phyloP scores from a whole-genome alignment of 1,284 basidiomycete species.

The Sporisorium iseilematis-ciliati region DNA sequence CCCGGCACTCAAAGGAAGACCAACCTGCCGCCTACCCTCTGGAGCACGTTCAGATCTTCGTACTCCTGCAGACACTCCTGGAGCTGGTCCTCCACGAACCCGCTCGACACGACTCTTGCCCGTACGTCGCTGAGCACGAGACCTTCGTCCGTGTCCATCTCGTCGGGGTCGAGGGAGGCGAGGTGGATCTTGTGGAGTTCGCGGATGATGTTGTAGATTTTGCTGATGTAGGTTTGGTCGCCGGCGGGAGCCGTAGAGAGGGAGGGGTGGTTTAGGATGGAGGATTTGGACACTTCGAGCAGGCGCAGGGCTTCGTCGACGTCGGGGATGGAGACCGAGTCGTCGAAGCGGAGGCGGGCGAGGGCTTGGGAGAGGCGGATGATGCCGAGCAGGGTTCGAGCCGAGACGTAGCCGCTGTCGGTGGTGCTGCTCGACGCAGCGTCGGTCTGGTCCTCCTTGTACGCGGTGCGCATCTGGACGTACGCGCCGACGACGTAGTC shows the following conservation, averaged over 20 bases:
- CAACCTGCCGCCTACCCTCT: conserved; percentile 21
- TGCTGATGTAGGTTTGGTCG: conserved; percentile 57
- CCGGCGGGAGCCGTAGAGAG: conserved; percentile 7
- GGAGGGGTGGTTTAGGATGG: conserved; percentile 72
- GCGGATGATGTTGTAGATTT: conserved; percentile 68
- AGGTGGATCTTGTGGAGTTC: conserved; percentile 47
- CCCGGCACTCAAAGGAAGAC: conserved; percentile 26
- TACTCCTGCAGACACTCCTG: conserved; percentile 51
- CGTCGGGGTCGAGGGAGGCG: conserved; percentile 1
- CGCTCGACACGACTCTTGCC: conserved; percentile 34
- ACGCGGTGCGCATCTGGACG: conserved; percentile 90
- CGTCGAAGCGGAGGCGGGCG: conserved; percentile 87
- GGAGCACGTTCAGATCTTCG: conserved; percentile 41
- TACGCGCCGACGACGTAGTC: conserved; percentile 95
- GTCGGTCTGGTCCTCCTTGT: conserved; percentile 87
- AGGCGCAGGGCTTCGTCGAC: conserved; percentile 96
- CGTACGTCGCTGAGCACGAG: conserved; percentile 16
- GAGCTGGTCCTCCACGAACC: conserved; percentile 55
- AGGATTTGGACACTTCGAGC: conserved; percentile 96
- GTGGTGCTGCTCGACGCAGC: conserved; percentile 69
- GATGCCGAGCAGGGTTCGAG: conserved; percentile 92
- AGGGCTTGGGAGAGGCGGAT: conserved; percentile 94
- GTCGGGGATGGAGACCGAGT: conserved; percentile 83
- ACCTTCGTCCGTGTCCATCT: conserved; percentile 8
- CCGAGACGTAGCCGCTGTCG: conserved; percentile 81